Conservation (phyloP, 106 monocot genomes). For the Acorus calamus region DNA sequence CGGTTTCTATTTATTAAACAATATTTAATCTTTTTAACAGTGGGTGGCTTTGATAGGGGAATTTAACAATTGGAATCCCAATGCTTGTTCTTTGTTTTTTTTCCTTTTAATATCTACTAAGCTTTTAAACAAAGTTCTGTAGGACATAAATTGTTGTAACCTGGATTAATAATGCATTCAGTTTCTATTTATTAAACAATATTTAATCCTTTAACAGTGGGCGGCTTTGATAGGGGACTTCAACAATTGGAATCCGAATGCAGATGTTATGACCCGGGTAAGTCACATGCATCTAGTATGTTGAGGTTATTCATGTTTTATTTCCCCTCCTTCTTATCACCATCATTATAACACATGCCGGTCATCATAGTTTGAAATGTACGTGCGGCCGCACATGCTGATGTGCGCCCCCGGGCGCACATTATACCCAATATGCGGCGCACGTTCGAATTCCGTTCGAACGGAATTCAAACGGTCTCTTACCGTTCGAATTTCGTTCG, state of each 20-base stretch:
- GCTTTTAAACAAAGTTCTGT: too few relatives aligned
- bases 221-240: conserved; percentile 95
- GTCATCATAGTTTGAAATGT: too few relatives aligned
- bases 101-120: too few relatives aligned
- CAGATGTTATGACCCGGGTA: conserved; percentile 86
- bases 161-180: background rate
- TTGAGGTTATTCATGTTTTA: background rate
- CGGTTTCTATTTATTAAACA: conserved; percentile 2
- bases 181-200: conserved; percentile 3
- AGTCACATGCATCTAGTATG: background rate
- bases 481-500: too few relatives aligned
- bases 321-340: too few relatives aligned
- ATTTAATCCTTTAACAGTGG: conserved; percentile 39
- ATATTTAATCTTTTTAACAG: conserved; percentile 35
- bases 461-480: too few relatives aligned
- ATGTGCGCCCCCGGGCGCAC: too few relatives aligned
- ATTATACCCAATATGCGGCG: too few relatives aligned
- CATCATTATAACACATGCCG: too few relatives aligned
- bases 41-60: conserved; percentile 87
- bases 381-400: too few relatives aligned
- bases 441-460: too few relatives aligned
- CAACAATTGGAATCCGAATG: conserved; percentile 98
- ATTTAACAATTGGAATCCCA: conserved; percentile 98
- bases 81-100: too few relatives aligned
- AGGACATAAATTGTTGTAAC: conserved; percentile 2